Conservation (phyloP, 75 land plant species). For the Sequoia sempervirens region DNA sequence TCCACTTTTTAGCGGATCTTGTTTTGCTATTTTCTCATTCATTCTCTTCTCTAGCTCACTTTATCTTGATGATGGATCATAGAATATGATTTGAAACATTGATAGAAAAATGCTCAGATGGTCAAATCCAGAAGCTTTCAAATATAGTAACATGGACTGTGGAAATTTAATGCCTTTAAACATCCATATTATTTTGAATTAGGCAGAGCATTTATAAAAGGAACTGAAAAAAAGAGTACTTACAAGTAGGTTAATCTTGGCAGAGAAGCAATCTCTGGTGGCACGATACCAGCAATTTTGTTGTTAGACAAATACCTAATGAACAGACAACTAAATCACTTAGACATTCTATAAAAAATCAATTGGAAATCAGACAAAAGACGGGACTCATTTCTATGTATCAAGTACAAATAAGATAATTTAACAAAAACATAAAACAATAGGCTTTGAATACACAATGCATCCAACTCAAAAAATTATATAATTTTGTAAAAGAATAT, state of each 20-base stretch:
- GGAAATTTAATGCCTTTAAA: neutral
- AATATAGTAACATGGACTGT: too few species aligned
- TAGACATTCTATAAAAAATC: neutral
- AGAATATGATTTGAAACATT: too few species aligned
- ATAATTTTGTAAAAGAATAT: neutral
- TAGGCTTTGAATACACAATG: neutral
- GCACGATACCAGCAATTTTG: constrained; percentile 69
- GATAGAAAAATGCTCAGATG: too few species aligned
- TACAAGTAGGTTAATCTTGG: constrained; percentile 73
- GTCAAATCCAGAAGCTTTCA: too few species aligned
- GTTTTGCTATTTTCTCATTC: too few species aligned
- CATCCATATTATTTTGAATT: neutral
- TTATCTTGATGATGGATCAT: too few species aligned
- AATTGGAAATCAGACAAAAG: neutral
- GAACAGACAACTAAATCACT: neutral
- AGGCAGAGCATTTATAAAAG: neutral
- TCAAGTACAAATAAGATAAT: neutral
- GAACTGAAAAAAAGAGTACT: constrained; percentile 5
- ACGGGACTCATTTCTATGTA: neutral
- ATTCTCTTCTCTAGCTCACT: too few species aligned
- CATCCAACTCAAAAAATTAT: neutral
- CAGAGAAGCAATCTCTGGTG: constrained; percentile 58
- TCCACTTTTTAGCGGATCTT: too few species aligned
- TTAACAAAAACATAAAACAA: constrained; percentile 1
- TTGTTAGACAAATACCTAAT: constrained; percentile 76